Percentiles rank a stretch among this genome's conserved stretches.
phyloP scores from a whole-genome alignment of 441 rosid genomes.

The Erysimum pusillum region DNA sequence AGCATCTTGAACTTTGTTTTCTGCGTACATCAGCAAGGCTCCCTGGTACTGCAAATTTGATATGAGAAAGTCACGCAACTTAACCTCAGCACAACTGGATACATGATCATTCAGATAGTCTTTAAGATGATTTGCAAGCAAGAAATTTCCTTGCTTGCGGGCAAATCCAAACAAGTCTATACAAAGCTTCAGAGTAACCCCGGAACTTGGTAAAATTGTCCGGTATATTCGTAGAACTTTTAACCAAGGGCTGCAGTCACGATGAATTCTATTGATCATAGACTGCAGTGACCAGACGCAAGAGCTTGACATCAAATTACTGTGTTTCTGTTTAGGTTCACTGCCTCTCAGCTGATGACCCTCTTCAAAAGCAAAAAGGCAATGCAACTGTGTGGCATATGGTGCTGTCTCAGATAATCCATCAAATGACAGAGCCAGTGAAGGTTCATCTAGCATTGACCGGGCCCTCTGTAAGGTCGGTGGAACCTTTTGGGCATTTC shows the following conservation, averaged over 20 bases:
- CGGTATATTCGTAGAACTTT: slow-evolving; percentile 85
- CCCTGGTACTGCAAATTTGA: slow-evolving; percentile 82
- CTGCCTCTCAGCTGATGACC: slow-evolving; percentile 55
- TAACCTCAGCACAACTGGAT: slow-evolving; percentile 65
- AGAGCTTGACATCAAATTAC: slow-evolving; percentile 64
- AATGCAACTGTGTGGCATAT: slow-evolving; percentile 87
- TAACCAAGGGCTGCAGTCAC: slow-evolving; percentile 93
- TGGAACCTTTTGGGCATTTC: slow-evolving; percentile 75
- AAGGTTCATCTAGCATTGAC: slow-evolving; percentile 87
- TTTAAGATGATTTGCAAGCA: slow-evolving; percentile 77
- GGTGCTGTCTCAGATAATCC: slow-evolving; percentile 82
- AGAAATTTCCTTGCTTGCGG: slow-evolving; percentile 85
- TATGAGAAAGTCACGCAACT: slow-evolving; percentile 56
- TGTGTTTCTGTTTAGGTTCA: slow-evolving; percentile 55
- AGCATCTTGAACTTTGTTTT: slow-evolving; percentile 83
- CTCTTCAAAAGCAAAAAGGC: slow-evolving; percentile 86
- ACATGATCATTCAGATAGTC: slow-evolving; percentile 66
- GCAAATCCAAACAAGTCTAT: slow-evolving; percentile 82
- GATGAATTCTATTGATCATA: slow-evolving; percentile 63
- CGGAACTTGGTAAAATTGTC: slow-evolving; percentile 72
- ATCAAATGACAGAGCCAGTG: slow-evolving; percentile 86
- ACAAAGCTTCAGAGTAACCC: slow-evolving; percentile 80
- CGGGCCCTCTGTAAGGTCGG: slow-evolving; percentile 81
- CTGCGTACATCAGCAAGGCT: slow-evolving; percentile 77
- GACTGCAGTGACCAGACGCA: slow-evolving; percentile 70